Evolutionary conservation across 1,139 yeast species (phyloP).

Genomic region (Schizosaccharomyces versatilis): DNA sequence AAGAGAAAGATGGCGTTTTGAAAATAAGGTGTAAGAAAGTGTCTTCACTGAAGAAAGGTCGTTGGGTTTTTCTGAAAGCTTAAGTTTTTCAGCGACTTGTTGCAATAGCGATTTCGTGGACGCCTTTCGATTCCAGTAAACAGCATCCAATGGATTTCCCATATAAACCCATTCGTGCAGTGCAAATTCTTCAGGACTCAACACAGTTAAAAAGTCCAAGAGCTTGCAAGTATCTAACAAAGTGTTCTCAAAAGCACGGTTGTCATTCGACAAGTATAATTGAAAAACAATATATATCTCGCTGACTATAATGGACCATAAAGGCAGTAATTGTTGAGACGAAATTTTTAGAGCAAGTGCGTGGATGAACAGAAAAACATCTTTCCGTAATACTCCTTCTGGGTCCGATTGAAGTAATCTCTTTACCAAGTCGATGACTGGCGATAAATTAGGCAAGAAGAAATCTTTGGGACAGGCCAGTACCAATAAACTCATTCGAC

Average conservation of each 20-base stretch:
- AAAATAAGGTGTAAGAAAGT: background rate
- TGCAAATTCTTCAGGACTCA: slow-evolving; percentile 60
- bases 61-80: background rate
- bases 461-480: slow-evolving; percentile 38
- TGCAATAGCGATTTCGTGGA: background rate
- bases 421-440: slow-evolving; percentile 30
- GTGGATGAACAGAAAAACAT: slow-evolving; percentile 37
- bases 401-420: slow-evolving; percentile 18
- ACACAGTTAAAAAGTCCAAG: slow-evolving; percentile 45
- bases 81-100: background rate
- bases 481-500: slow-evolving; percentile 40
- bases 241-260: slow-evolving; percentile 19
- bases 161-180: slow-evolving; percentile 18
- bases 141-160: slow-evolving; percentile 1
- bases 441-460: slow-evolving; percentile 30
- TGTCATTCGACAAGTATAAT: slow-evolving; percentile 25
- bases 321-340: slow-evolving; percentile 39
- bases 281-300: slow-evolving; percentile 25
- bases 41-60: background rate
- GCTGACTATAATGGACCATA: slow-evolving; percentile 13
- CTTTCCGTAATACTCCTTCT: slow-evolving; percentile 21
- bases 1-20: background rate
- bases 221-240: slow-evolving; percentile 40
- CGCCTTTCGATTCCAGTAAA: background rate
- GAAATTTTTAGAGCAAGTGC: slow-evolving; percentile 40